Conservation (phyloP, 306 rosid genomes). For the Fragaria vesca region DNA sequence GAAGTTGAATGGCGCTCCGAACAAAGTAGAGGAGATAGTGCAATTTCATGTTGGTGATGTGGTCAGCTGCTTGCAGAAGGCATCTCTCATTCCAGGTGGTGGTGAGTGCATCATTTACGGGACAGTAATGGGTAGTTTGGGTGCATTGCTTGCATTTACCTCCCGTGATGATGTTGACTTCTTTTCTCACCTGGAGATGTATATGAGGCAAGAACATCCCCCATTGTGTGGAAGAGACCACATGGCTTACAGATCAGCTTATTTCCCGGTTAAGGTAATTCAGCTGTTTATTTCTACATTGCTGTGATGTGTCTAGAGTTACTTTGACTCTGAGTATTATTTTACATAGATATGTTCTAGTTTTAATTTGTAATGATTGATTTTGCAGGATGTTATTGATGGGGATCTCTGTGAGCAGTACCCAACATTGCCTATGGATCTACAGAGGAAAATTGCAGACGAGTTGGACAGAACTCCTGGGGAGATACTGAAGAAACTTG, state of each 20-base stretch:
- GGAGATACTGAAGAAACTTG: conserved; percentile 90
- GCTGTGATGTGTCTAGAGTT: not conserved
- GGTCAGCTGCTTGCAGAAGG: conserved; percentile 84
- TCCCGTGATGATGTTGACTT: conserved; percentile 98
- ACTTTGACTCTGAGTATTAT: not conserved
- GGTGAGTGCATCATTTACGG: conserved; percentile 93
- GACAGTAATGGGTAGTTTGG: conserved; percentile 95
- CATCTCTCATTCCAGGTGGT: conserved; percentile 97
- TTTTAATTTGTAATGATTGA: not conserved
- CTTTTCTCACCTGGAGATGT: conserved; percentile 99
- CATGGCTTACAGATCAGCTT: conserved; percentile 95
- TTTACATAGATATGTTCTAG: not conserved
- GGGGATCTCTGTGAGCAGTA: conserved; percentile 98
- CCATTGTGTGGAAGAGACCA: conserved; percentile 99
- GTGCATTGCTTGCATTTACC: conserved; percentile 92
- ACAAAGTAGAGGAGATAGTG: conserved; percentile 94
- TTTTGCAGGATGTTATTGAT: conserved; percentile 54
- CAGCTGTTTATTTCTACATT: not conserved
- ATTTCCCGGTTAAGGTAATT: conserved; percentile 92
- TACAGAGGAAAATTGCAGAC: conserved; percentile 98
- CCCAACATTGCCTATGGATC: conserved; percentile 91
- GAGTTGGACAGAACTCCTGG: conserved; percentile 97
- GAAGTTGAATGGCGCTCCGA: conserved; percentile 92
- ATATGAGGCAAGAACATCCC: conserved; percentile 95
- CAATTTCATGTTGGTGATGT: conserved; percentile 90